Base-by-base conservation (phyloP, 2,329 filamentous ascomycete species). In the Neurospora sp. region DNA sequence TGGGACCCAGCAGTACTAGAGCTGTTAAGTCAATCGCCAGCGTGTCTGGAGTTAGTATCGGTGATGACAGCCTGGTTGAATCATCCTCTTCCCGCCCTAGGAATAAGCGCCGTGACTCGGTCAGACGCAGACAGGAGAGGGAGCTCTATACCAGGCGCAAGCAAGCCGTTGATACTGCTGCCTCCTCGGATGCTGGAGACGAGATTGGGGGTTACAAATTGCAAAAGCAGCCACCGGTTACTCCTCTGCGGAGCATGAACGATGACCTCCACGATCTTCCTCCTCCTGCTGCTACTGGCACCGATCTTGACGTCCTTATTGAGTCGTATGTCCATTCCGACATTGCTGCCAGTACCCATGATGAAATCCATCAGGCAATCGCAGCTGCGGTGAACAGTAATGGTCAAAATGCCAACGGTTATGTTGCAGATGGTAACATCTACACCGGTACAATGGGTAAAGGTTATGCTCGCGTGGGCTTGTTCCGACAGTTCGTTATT, bases 11-110 rank as follows among this genome's bases (percentile, higher is more conserved):
- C 81, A 97, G 93, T 77, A 92, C 93, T 10, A 88, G 91, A 71
- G 93, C 92, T 8, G 90, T 97, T 73, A 97, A 97, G 81, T 97
- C 94, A 0, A 91, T 97, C 73, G 90, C 92, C 1, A 97, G 94
- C 78, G 85, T 92, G 42, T 94, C 92, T 70, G 92, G 90, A 40
- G 86, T 85, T 40, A 96, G 91, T 78, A 85, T 90, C 3, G 91
- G 89, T 33, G 90, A 91, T 39, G 90, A 90, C 36, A 91, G 86
- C 72, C 83, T 84, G 66, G 83, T 84, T 3, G 87, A 90, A 68
- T 87, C 86, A 3, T 86, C 89, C 0, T 84, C 87, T 36, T 82
- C 87, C 6, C 86, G 92, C 68, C 91, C 91, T 0, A 90, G 87
- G 77, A 84, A 82, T 73, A 91, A 89, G 76, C 89, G 93, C 36